Evolutionary conservation across 257 asterid genomes (phyloP).

Genomic region (Cinchona pubescens): DNA sequence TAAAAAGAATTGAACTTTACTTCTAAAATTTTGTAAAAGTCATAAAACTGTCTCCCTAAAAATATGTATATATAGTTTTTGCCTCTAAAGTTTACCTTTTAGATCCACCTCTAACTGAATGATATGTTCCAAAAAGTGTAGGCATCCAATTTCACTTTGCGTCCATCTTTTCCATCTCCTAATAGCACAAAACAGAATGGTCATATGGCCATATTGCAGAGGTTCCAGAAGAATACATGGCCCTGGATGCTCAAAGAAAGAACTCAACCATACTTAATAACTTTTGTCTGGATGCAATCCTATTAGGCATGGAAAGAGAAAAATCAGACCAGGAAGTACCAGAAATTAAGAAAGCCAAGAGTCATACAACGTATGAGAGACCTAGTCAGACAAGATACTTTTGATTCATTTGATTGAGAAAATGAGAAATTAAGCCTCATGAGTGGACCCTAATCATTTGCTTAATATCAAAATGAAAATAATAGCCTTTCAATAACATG

Average conservation of each 20-base stretch:
- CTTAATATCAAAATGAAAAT: neutral
- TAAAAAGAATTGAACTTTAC: too few relatives aligned
- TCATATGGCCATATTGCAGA: neutral
- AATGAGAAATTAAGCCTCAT: slow-evolving; percentile 28
- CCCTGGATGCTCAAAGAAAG: neutral
- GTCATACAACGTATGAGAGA: too few relatives aligned
- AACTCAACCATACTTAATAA: neutral
- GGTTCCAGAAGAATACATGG: slow-evolving; percentile 3
- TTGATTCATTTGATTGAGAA: slow-evolving; percentile 29
- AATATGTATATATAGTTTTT: too few relatives aligned
- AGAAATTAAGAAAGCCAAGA: slow-evolving; percentile 5
- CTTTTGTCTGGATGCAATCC: neutral
- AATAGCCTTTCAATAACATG: neutral
- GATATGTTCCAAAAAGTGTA: neutral
- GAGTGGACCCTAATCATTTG: slow-evolving; percentile 28
- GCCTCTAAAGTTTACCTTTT: too few relatives aligned
- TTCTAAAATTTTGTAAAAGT: too few relatives aligned
- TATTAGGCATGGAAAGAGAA: slow-evolving; percentile 8
- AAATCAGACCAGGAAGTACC: neutral
- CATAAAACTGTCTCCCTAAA: too few relatives aligned
- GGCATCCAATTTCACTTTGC: neutral
- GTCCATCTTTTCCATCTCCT: neutral
- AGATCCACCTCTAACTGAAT: too few relatives aligned
- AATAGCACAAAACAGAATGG: slow-evolving; percentile 1
- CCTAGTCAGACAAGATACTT: slow-evolving; percentile 35